Evolutionary conservation across 768 basidiomycete species (phyloP), one percentile per base, ranked within the genome.

Genomic region (Clitopilus passeckerianus): DNA sequence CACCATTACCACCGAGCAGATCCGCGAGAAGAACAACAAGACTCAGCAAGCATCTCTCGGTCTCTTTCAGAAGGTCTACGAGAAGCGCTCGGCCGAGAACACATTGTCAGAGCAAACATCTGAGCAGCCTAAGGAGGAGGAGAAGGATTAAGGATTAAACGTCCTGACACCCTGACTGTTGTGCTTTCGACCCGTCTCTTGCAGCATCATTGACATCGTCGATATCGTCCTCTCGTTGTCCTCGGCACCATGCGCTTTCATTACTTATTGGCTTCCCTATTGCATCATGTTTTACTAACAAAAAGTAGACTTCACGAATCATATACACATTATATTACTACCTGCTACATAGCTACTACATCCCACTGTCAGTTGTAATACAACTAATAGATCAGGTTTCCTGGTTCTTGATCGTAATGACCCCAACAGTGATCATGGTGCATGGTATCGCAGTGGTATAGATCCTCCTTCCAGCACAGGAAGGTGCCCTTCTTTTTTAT

Each of bases 51-150:
- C 95, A 15, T 95, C 93, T 16, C 86, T 98, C 35, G 91, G 92
- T 60, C 88, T 98, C 60, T 98, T 98, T 95, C 91, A 96, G 76
- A 96, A 95, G 87, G 87, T 93, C 15, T 95, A 95, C 71, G 93
- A 95, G 83, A 96, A 96, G 85, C 86, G 89, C 59, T 85, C 84
- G 65, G 88, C 90, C 30, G 91, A 93, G 75, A 82, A 81, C 63
- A 76, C 71, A 35, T 70, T 82, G 18, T 76, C 82, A 58, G 80
- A 77, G 60, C 76, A 71, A 54, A 67, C 72, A 33, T 68, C 76
- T 12, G 76, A 82, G 64, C 61, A 75, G 68, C 46, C 46, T n/a
- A 80, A 86, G 70, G 87, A 86, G 66, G 88, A 93, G 79, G 91
- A 93, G 89, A 93, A 93, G 79, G 89, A 94, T n/a, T n/a, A n/a